Evolutionary conservation across 768 basidiomycete species (phyloP).

Genomic region (Hypholoma fasciculare): DNA sequence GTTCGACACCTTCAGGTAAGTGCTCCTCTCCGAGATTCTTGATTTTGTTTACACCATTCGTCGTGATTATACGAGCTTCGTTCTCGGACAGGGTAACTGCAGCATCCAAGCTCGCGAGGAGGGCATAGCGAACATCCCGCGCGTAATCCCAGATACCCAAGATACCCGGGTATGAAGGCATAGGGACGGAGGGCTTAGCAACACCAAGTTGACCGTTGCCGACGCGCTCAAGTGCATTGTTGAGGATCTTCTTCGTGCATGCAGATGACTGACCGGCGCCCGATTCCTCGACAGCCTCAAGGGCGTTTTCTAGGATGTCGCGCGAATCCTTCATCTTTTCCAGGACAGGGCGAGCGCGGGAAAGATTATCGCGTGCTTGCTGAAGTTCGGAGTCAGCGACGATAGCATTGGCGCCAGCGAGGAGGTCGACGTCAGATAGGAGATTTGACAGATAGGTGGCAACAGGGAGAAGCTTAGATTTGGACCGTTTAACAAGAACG

Average conservation of each 20-base stretch:
- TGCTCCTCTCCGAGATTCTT: constrained; percentile 70
- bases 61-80: constrained; percentile 73
- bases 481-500: constrained; percentile 93
- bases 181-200: constrained; percentile 38
- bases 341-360: constrained; percentile 72
- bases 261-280: constrained; percentile 54
- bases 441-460: constrained; percentile 89
- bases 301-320: constrained; percentile 73
- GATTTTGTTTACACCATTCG: constrained; percentile 64
- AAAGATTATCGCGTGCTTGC: constrained; percentile 69
- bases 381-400: constrained; percentile 81
- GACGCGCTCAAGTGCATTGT: constrained; percentile 77
- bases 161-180: constrained; percentile 86
- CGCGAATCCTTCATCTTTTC: constrained; percentile 82
- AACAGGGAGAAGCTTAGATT: constrained; percentile 93
- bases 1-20: constrained; percentile 80
- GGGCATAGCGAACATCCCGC: constrained; percentile 68
- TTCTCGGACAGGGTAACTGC: constrained; percentile 82
- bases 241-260: constrained; percentile 59
- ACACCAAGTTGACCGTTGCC: constrained; percentile 72
- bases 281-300: constrained; percentile 80
- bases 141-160: constrained; percentile 86
- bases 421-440: constrained; percentile 86
- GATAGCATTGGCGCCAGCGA: constrained; percentile 83
- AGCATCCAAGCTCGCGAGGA: constrained; percentile 81